These are phyloP conservation scores for Cryphonectria parasitica DNA, from an alignment of 2,329 filamentous ascomycete genomes.

Conservation along the genomic window DNA sequence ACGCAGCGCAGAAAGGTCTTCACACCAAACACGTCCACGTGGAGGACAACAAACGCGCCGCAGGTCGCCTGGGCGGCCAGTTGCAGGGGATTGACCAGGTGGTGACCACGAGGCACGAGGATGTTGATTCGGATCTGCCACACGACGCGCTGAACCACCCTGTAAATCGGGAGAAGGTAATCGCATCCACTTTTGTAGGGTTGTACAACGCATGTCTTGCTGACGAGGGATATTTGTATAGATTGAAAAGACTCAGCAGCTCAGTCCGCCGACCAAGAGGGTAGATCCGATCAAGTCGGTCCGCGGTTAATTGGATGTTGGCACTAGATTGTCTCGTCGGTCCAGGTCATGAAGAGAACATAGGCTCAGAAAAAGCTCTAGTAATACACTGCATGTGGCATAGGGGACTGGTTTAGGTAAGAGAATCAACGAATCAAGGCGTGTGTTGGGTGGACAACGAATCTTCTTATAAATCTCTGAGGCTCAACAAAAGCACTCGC, in stretches of 20 bases:
- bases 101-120: slow-evolving; percentile 13
- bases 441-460: background rate
- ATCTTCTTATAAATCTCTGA: background rate
- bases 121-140: slow-evolving; percentile 13
- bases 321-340: background rate
- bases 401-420: background rate
- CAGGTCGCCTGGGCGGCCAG: slow-evolving; percentile 1
- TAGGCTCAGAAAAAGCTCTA: too few species aligned
- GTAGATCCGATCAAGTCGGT: slow-evolving; percentile 8
- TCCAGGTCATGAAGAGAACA: background rate
- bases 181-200: too few species aligned
- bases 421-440: background rate
- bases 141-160: slow-evolving; percentile 16
- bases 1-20: slow-evolving; percentile 18
- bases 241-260: slow-evolving; percentile 9
- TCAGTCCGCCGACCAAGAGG: slow-evolving; percentile 6
- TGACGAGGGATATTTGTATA: background rate
- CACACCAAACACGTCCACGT: background rate
- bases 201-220: too few species aligned
- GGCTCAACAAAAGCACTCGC: background rate
- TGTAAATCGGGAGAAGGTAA: slow-evolving; percentile 17
- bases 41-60: slow-evolving; percentile 8
- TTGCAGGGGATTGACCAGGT: slow-evolving; percentile 9
- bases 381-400: background rate
- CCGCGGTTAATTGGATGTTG: background rate